A percentile compares a stretch with the other conserved stretches of the same genome.
Evolutionary conservation across 2,329 filamentous ascomycete genomes (phyloP).

Genomic region (Sporothrix luriei): DNA sequence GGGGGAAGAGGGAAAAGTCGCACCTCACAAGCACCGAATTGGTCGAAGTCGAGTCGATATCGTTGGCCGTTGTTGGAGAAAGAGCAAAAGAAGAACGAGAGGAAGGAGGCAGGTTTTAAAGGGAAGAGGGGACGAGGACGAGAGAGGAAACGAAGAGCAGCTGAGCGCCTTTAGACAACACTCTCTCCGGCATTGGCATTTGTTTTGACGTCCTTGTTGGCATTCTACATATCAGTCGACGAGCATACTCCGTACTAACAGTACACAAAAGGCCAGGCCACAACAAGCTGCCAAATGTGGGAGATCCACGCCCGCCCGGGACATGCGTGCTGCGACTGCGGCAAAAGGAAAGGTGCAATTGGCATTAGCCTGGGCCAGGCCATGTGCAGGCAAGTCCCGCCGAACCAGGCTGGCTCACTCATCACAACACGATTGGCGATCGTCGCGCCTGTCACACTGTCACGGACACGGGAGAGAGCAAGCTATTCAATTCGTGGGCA

Average conservation of each 20-base stretch:
- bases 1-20: constrained; percentile 35
- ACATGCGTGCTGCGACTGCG: neutral
- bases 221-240: neutral
- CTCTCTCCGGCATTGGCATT: constrained; percentile 2
- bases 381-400: constrained; percentile 19
- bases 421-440: neutral
- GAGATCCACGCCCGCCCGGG: neutral
- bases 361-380: neutral
- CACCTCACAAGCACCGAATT: constrained; percentile 50
- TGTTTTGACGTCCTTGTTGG: constrained; percentile 12
- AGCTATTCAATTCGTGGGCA: neutral
- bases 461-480: constrained; percentile 2
- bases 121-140: constrained; percentile 26
- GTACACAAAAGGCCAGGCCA: neutral
- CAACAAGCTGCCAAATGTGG: neutral
- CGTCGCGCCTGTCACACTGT: neutral
- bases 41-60: constrained; percentile 44
- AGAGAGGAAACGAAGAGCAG: neutral
- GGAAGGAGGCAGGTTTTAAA: constrained; percentile 37
- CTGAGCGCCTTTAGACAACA: neutral
- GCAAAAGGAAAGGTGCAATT: neutral
- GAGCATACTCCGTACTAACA: constrained; percentile 12
- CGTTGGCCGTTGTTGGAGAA: constrained; percentile 55
- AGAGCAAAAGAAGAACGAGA: constrained; percentile 32
- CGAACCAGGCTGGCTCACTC: constrained; percentile 8